Evolutionary conservation across 2,329 filamentous ascomycete species (phyloP).

Genomic region (Colletotrichum zoysiae): DNA sequence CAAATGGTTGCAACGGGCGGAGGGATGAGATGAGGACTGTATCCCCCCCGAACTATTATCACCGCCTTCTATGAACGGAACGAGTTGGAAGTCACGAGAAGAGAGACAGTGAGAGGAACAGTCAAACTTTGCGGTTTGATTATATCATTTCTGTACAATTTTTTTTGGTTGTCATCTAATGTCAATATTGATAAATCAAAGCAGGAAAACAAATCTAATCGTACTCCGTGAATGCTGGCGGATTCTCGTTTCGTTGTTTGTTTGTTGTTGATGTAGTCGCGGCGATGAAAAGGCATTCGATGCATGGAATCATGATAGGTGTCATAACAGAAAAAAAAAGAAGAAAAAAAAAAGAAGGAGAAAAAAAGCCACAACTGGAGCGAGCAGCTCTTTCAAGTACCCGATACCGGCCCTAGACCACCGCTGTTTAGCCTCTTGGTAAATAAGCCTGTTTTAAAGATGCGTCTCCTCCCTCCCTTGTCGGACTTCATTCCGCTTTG

Average conservation of each 20-base stretch:
- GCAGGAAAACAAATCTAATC: slow-evolving; percentile 37
- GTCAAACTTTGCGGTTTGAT: slow-evolving; percentile 12
- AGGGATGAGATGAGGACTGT: background rate
- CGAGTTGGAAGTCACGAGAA: background rate
- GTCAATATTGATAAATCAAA: slow-evolving; percentile 7
- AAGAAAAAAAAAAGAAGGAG: background rate
- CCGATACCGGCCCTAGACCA: background rate
- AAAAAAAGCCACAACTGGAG: background rate
- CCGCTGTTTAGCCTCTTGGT: slow-evolving; percentile 1
- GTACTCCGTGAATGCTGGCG: slow-evolving; percentile 40
- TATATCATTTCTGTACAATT: slow-evolving; percentile 22
- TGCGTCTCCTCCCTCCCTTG: slow-evolving; percentile 15
- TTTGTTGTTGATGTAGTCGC: slow-evolving; percentile 27
- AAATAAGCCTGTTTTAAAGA: slow-evolving; percentile 10
- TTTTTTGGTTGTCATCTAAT: slow-evolving; percentile 5
- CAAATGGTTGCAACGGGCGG: background rate
- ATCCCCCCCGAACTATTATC: background rate
- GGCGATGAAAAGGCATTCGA: slow-evolving; percentile 19
- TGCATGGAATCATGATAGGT: slow-evolving; percentile 35
- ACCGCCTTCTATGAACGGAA: background rate
- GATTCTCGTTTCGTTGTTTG: slow-evolving; percentile 40
- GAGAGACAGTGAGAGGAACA: slow-evolving; percentile 10
- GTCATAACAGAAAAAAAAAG: slow-evolving; percentile 8
- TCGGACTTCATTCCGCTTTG: slow-evolving; percentile 23
- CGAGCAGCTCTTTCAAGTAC: background rate